phyloP scores from a whole-genome alignment of 148 eudicot genomes.

The Arbutus unedo region DNA sequence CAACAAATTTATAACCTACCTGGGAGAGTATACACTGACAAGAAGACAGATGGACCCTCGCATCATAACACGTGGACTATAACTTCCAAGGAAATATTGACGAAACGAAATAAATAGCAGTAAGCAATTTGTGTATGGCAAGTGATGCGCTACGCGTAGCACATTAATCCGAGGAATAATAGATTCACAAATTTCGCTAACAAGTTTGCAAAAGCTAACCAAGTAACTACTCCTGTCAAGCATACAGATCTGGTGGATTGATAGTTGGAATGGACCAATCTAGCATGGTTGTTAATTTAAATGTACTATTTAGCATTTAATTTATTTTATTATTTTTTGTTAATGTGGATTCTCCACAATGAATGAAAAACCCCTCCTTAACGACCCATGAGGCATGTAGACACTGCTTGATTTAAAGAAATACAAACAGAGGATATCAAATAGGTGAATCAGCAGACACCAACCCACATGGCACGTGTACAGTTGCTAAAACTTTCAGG shows the following conservation, averaged over 20 bases:
- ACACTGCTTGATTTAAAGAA: neutral
- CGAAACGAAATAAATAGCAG: neutral
- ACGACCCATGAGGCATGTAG: neutral
- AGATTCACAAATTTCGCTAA: neutral
- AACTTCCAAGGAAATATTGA: neutral
- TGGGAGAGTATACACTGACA: neutral
- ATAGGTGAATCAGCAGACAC: neutral
- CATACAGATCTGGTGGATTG: neutral
- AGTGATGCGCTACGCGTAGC: neutral
- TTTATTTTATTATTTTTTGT: neutral
- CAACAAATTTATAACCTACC: neutral
- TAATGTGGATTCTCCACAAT: neutral
- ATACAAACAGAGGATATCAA: neutral
- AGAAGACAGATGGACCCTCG: neutral
- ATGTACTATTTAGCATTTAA: neutral
- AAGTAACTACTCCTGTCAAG: neutral
- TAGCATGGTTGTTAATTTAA: neutral
- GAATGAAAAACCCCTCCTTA: neutral
- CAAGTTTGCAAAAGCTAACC: neutral
- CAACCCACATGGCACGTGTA: neutral
- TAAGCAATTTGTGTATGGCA: constrained; percentile 1
- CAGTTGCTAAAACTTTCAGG: neutral
- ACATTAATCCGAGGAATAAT: neutral
- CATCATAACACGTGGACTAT: neutral
- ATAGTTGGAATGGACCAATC: neutral